These are phyloP conservation scores for Blastobotrys persicus DNA, from an alignment of 1,139 yeast species.

Conservation along the genomic window DNA sequence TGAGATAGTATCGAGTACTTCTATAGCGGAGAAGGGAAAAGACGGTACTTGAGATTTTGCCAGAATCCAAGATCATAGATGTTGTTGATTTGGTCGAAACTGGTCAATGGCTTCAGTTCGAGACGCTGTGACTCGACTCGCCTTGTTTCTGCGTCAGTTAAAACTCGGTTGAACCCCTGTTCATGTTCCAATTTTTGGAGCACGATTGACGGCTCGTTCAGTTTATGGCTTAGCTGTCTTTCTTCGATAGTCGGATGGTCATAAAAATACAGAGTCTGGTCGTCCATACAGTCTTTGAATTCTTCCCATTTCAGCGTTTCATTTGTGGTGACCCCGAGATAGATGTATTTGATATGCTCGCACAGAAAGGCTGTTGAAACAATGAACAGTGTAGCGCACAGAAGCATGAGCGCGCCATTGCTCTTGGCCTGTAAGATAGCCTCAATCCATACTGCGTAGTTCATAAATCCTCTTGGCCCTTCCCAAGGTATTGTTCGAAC, in stretches of 20 bases:
- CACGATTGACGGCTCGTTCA: conserved; percentile 30
- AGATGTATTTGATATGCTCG: conserved; percentile 62
- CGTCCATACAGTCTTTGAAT: conserved; percentile 57
- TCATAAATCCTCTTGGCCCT: background rate
- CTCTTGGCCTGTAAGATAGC: background rate
- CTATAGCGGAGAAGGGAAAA: conserved; percentile 27
- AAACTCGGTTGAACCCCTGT: conserved; percentile 32
- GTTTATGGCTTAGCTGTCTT: conserved; percentile 16
- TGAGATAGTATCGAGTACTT: background rate
- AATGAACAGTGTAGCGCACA: conserved; percentile 54
- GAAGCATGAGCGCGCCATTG: conserved; percentile 47
- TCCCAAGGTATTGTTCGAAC: conserved; percentile 13
- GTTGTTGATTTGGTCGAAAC: conserved; percentile 54
- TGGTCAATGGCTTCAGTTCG: conserved; percentile 36
- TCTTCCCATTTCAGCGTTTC: conserved; percentile 84
- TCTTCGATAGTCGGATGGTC: conserved; percentile 21
- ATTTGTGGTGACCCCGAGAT: conserved; percentile 86
- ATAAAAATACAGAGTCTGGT: conserved; percentile 43
- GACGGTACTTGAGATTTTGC: conserved; percentile 45
- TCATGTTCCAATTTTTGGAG: conserved; percentile 28
- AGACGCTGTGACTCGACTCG: conserved; percentile 24
- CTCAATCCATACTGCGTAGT: conserved; percentile 8
- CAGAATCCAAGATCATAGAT: conserved; percentile 67
- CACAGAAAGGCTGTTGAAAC: conserved; percentile 56
- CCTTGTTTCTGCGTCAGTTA: conserved; percentile 29